Percentiles rank a stretch among this genome's conserved stretches.
Evolutionary conservation across 2,329 filamentous ascomycete genomes (phyloP).

Genomic region (Cladophialophora chaetospira): DNA sequence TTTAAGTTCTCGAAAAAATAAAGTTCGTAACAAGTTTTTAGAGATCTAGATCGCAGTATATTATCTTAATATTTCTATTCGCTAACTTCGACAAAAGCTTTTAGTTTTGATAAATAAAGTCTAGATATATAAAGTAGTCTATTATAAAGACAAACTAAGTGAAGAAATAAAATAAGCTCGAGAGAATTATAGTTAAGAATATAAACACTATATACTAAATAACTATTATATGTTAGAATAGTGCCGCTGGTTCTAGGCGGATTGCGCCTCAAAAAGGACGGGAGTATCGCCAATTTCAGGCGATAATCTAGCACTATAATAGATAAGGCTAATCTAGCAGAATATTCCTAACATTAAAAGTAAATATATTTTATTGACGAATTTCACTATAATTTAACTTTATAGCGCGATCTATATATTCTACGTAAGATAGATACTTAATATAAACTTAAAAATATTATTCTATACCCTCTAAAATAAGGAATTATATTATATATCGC

Average conservation of each 20-base stretch:
- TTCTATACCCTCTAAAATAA: background rate
- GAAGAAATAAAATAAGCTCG: background rate
- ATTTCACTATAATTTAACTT: background rate
- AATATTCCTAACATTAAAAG: background rate
- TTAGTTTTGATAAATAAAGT: background rate
- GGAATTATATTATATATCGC: background rate
- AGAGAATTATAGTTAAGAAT: background rate
- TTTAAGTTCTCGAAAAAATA: background rate
- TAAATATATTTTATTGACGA: background rate
- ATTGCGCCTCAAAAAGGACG: background rate
- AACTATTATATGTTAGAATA: too few relatives aligned
- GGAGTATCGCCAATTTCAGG: background rate
- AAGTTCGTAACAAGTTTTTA: background rate
- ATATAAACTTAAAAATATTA: background rate
- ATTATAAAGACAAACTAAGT: background rate
- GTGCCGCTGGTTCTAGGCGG: too few relatives aligned
- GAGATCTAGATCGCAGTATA: background rate
- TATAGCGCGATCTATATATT: background rate
- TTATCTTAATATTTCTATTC: background rate
- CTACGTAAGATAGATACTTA: background rate
- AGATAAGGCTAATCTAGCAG: background rate
- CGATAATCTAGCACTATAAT: background rate
- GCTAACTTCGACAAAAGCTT: background rate
- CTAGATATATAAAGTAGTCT: background rate
- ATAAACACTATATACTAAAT: too few relatives aligned